Conservation (phyloP, 805 yeast species). For the Scheffersomyces amazonensis region DNA sequence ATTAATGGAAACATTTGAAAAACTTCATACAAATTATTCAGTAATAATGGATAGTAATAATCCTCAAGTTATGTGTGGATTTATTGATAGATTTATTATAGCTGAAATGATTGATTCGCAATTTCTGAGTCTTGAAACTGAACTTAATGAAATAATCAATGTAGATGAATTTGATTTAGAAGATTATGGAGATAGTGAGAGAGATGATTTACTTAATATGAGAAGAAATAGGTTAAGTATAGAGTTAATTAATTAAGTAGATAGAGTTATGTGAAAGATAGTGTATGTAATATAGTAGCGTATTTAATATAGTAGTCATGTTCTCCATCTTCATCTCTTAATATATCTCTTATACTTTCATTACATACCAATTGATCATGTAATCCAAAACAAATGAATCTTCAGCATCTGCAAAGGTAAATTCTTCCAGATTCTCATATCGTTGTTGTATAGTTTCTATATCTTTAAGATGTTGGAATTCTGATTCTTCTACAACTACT, state of each 20-base stretch:
- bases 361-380: constrained; percentile 46
- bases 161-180: constrained; percentile 23
- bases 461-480: too few relatives aligned
- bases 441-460: too few relatives aligned
- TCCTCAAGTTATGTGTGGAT: constrained; percentile 26
- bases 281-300: too few relatives aligned
- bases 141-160: constrained; percentile 5
- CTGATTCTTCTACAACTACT: too few relatives aligned
- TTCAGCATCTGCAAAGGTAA: too few relatives aligned
- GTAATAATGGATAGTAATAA: constrained; percentile 19
- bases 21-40: constrained; percentile 34
- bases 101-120: constrained; percentile 25
- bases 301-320: too few relatives aligned
- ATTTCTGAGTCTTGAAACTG: constrained; percentile 18
- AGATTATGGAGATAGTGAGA: constrained; percentile 2
- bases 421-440: too few relatives aligned
- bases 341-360: constrained; percentile 29
- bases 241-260: constrained; percentile 25
- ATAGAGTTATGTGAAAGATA: too few relatives aligned
- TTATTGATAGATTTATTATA: constrained; percentile 36
- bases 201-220: constrained; percentile 2
- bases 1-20: constrained; percentile 36
- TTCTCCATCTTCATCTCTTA: too few relatives aligned
- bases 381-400: constrained; percentile 50
- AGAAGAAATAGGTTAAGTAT: constrained; percentile 22